These are phyloP conservation scores for Lactuca saligna DNA, from an alignment of 129 eudicot species.

Conservation along the genomic window DNA sequence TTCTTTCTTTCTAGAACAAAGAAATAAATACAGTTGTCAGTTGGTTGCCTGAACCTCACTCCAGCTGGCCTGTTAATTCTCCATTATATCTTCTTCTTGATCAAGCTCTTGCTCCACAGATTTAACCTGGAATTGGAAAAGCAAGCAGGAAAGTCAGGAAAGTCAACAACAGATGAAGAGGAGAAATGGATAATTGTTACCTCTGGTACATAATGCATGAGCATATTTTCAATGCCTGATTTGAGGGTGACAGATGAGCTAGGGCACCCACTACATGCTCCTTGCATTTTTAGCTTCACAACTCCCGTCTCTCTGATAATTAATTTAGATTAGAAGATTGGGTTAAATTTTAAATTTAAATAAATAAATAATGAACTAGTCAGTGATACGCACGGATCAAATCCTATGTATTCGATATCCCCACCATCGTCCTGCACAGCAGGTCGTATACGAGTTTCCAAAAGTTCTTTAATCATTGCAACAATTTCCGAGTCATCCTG, in stretches of 20 bases:
- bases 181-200: constrained; percentile 25
- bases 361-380: not conserved
- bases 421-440: constrained; percentile 99
- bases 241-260: constrained; percentile 97
- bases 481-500: constrained; percentile 97
- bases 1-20: constrained; percentile 4
- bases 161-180: not conserved
- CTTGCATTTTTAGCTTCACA: constrained; percentile 95
- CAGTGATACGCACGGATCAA: constrained; percentile 61
- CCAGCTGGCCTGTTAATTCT: constrained; percentile 44
- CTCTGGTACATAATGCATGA: constrained; percentile 99
- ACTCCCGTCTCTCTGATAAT: constrained; percentile 70
- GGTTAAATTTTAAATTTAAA: not conserved
- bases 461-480: constrained; percentile 95
- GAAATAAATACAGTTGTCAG: constrained; percentile 8
- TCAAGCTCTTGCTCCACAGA: constrained; percentile 92
- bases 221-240: constrained; percentile 98
- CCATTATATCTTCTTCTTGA: constrained; percentile 67
- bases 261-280: constrained; percentile 99
- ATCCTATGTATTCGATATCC: constrained; percentile 86
- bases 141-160: not conserved
- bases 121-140: constrained; percentile 47
- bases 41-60: constrained; percentile 21
- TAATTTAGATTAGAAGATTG: not conserved
- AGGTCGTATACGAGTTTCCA: constrained; percentile 97